Percentiles rank a stretch among this genome's conserved stretches.
These are phyloP conservation scores for Globisporangium ultimum DNA, from an alignment of 352 stramenopile species.

Conservation along the genomic window DNA sequence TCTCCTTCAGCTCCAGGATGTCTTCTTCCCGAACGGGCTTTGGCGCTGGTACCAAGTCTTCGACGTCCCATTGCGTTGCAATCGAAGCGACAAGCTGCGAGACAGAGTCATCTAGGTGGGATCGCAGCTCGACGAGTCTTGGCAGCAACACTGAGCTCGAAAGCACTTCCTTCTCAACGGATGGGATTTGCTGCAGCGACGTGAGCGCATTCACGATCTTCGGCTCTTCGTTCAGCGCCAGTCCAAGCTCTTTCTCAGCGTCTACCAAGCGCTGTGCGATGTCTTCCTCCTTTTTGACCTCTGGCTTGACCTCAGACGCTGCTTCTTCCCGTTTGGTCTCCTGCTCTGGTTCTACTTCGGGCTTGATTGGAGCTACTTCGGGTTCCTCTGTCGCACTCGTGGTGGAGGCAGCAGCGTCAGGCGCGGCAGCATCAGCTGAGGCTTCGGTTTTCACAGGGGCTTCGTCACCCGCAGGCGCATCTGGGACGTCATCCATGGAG, in stretches of 20 bases:
- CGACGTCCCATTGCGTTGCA: constrained; percentile 42
- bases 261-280: constrained; percentile 20
- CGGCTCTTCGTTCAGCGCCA: constrained; percentile 28
- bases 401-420: neutral
- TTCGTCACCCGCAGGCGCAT: constrained; percentile 10
- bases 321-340: constrained; percentile 9
- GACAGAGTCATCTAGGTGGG: constrained; percentile 28
- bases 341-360: constrained; percentile 1
- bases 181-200: constrained; percentile 24
- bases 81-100: constrained; percentile 29
- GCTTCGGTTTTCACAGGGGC: constrained; percentile 10
- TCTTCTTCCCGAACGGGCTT: constrained; percentile 54
- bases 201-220: constrained; percentile 36
- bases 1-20: constrained; percentile 56
- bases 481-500: constrained; percentile 60
- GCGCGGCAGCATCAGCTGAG: neutral
- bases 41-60: constrained; percentile 41
- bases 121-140: constrained; percentile 36
- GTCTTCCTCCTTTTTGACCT: constrained; percentile 19
- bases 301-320: constrained; percentile 1
- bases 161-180: constrained; percentile 31
- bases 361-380: neutral
- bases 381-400: neutral
- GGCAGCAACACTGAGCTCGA: constrained; percentile 25
- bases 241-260: constrained; percentile 32